phyloP scores from a whole-genome alignment of 495 filamentous ascomycete genomes.

The Cenococcum geophilum region DNA sequence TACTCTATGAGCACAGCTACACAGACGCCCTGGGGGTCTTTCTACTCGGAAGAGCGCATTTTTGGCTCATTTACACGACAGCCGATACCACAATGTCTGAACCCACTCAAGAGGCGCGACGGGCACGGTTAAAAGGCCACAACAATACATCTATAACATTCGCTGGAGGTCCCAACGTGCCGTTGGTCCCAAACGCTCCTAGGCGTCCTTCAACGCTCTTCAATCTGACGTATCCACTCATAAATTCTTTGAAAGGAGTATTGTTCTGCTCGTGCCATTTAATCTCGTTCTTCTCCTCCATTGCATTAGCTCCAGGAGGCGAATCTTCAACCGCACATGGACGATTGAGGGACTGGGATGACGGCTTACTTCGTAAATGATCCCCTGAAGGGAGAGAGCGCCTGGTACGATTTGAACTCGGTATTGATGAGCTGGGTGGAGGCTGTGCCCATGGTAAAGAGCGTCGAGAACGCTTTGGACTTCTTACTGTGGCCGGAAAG shows the following conservation, averaged over 20 bases:
- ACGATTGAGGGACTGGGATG: neutral
- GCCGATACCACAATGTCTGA: neutral
- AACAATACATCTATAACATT: neutral
- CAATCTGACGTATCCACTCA: neutral
- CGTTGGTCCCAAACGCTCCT: neutral
- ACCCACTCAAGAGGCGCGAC: neutral
- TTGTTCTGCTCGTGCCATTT: neutral
- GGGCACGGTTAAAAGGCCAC: neutral
- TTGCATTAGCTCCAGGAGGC: neutral
- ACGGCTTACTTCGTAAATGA: conserved; percentile 2
- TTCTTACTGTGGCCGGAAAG: neutral
- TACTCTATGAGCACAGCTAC: too few species aligned
- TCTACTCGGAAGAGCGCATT: too few species aligned
- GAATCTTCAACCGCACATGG: neutral
- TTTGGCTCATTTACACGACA: too few species aligned
- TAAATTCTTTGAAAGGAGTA: neutral
- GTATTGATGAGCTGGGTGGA: neutral
- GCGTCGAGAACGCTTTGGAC: neutral
- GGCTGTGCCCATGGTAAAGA: neutral
- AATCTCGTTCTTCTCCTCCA: neutral
- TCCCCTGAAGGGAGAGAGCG: neutral
- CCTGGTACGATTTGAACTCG: neutral
- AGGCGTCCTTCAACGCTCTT: neutral
- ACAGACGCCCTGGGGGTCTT: too few species aligned
- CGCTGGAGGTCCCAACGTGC: neutral